These are phyloP conservation scores for Pythium insidiosum DNA, from an alignment of 352 stramenopile genomes.

Conservation along the genomic window DNA sequence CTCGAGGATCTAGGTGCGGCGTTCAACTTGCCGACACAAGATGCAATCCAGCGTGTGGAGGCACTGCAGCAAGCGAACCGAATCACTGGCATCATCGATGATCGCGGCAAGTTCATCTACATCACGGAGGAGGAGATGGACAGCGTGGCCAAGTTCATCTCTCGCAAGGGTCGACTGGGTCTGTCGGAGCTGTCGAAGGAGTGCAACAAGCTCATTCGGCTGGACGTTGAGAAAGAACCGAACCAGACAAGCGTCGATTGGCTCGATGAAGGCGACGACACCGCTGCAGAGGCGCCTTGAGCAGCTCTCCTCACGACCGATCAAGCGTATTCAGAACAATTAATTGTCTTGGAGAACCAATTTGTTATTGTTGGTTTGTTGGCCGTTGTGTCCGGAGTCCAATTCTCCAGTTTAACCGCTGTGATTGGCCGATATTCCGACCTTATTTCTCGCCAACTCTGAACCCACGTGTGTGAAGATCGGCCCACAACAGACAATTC, in stretches of 20 bases:
- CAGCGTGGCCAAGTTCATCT: constrained; percentile 60
- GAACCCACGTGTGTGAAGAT: no score
- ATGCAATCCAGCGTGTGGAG: constrained; percentile 57
- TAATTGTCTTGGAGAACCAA: no score
- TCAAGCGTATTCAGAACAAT: no score
- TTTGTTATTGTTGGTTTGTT: no score
- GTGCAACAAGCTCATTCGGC: constrained; percentile 70
- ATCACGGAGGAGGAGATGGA: constrained; percentile 77
- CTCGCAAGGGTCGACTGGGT: constrained; percentile 50
- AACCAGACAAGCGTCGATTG: constrained; percentile 18
- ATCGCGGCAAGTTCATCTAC: constrained; percentile 78
- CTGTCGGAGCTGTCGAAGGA: constrained; percentile 61
- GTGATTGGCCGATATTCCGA: no score
- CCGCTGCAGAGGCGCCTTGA: constrained; percentile 7
- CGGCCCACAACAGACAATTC: no score
- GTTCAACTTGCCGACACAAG: constrained; percentile 60
- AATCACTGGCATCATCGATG: constrained; percentile 67
- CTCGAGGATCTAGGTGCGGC: constrained; percentile 61
- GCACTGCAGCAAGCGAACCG: constrained; percentile 40
- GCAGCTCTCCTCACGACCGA: constrained; percentile 1
- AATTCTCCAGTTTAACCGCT: no score
- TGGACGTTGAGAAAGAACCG: constrained; percentile 36
- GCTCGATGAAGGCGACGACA: constrained; percentile 29
- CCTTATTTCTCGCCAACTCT: no score
- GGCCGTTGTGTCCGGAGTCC: no score